Evolutionary conservation across 805 yeast species (phyloP), one percentile per base, ranked within the genome.

Genomic region (Kregervanrija delftensis): DNA sequence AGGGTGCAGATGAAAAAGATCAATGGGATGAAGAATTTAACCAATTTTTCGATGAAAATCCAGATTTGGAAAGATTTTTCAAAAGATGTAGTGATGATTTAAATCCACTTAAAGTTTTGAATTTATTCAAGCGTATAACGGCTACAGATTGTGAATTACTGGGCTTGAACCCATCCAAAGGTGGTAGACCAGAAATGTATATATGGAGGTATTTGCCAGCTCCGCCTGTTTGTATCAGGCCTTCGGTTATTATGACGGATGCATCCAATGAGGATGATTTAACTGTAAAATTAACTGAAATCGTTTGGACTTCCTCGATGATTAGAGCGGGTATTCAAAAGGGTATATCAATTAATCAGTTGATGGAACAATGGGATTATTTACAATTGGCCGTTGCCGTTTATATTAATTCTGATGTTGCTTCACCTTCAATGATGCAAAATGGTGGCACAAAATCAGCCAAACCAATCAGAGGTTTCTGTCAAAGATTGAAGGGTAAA

Each of bases 361-460:
- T 93, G 66, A 90, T 93, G 96, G 98, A 91, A 59, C 99, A 93
- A 60, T 93, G 99, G 99, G 99, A 93, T 60, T 93, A 87, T 61
- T 68, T 93, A 52, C 99, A 93, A 66, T 72, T 93, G 42, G 86
- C 96, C 1, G 90, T 93, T 40, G 99, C 99, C 15, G 86, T 93
- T 88, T 93, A 93, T 63, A 93, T 93, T 57, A 93, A 93, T 63
- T 87, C 96, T 1, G 99, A 93, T 65, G 84, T 96, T 30, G 93
- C 90, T 12, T 80, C 83, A 45, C 89, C 90, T 11, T 80, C 89
- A 5, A 73, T 81, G 63, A 62, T 81, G 50, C 96, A 96, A 2
- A 69, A 71, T 50, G 76, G 74, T 38, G 70, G 74, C 28, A 54
- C 70, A 14, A 68, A 77, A 49, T 74, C 82, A 32, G 76, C 79